A percentile compares a stretch with the other conserved stretches of the same genome.
These are phyloP conservation scores for Eragrostis tef DNA, from an alignment of 202 grass and related monocot species.

Conservation along the genomic window DNA sequence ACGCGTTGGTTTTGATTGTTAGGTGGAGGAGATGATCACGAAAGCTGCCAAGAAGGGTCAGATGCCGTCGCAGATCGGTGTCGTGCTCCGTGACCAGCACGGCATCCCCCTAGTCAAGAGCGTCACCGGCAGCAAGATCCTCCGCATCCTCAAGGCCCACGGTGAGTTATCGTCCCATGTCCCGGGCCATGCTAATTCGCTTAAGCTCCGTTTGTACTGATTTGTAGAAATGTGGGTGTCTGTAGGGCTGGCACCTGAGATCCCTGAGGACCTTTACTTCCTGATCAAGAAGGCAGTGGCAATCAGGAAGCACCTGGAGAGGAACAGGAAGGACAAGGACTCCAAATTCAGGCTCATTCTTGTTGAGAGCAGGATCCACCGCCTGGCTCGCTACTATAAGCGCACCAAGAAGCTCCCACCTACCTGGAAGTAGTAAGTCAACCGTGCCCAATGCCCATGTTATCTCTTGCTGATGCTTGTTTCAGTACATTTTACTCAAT, in stretches of 20 bases:
- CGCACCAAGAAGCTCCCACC: conserved; percentile 88
- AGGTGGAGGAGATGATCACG: conserved; percentile 78
- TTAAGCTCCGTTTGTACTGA: not conserved
- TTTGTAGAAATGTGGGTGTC: not conserved
- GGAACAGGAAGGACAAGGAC: conserved; percentile 92
- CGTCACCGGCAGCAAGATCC: conserved; percentile 83
- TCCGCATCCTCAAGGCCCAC: conserved; percentile 80
- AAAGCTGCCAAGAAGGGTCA: conserved; percentile 75
- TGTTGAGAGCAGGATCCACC: conserved; percentile 89
- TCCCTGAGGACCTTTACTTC: conserved; percentile 83
- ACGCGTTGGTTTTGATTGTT: not conserved
- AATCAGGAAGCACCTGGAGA: conserved; percentile 85
- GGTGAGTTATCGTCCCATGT: conserved; percentile 41
- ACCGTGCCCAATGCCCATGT: not conserved
- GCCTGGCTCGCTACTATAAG: conserved; percentile 89
- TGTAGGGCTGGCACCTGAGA: conserved; percentile 66
- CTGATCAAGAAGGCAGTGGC: conserved; percentile 91
- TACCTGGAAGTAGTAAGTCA: conserved; percentile 87
- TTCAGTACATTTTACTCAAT: not conserved
- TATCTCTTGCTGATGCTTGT: not conserved
- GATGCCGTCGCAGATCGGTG: conserved; percentile 83
- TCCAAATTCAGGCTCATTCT: conserved; percentile 87
- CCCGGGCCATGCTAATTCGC: not conserved
- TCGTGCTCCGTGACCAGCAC: conserved; percentile 76
- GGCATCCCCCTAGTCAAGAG: conserved; percentile 76